Percentiles rank a stretch among this genome's conserved stretches.
phyloP scores from a whole-genome alignment of 805 yeast species.

The Sugiyamaella floridensis region DNA sequence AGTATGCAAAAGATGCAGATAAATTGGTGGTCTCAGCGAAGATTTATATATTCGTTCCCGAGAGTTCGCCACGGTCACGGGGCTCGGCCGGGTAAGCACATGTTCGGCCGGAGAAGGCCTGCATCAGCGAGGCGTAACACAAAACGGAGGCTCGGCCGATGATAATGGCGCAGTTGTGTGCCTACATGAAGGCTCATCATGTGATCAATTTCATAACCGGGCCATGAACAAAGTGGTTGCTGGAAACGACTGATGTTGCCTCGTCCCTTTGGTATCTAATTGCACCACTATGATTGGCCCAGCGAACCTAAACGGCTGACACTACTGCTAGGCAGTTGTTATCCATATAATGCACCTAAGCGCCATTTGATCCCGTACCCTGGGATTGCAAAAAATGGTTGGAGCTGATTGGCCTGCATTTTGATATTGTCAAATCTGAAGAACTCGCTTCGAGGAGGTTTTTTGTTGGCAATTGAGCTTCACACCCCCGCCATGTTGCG shows the following conservation, averaged over 20 bases:
- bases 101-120: background rate
- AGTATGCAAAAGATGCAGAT: background rate
- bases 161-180: background rate
- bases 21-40: no score
- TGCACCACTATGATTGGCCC: background rate
- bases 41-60: background rate
- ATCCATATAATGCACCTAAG: no score
- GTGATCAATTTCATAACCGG: no score
- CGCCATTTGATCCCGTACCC: background rate
- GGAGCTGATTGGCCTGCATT: background rate
- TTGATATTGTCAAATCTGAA: background rate
- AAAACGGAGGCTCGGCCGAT: no score
- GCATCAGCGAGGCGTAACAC: background rate
- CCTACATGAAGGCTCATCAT: no score
- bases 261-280: background rate
- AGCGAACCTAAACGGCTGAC: background rate
- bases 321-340: background rate
- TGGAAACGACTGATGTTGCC: no score
- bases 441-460: background rate
- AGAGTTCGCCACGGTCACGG: background rate
- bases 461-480: background rate
- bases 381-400: background rate
- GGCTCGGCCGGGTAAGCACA: background rate
- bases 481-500: background rate
- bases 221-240: no score